Percentiles rank a stretch among this genome's conserved stretches.
Conservation (phyloP, 2,329 filamentous ascomycete genomes). For the Amesomyces nigricolor region DNA sequence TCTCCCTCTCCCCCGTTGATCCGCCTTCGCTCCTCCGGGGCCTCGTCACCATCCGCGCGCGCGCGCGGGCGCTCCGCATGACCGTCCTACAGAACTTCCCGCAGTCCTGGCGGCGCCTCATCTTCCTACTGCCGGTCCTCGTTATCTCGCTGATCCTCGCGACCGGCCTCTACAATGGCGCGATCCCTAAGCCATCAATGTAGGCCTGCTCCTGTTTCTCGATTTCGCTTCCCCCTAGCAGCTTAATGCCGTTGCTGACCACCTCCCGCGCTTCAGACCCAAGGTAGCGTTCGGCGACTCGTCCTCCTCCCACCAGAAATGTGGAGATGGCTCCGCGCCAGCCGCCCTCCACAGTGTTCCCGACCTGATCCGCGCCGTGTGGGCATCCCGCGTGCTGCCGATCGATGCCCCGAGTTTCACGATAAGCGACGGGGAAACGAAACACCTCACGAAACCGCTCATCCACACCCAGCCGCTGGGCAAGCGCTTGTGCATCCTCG, state of each 20-base stretch:
- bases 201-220: constrained; percentile 2
- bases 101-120: constrained; percentile 21
- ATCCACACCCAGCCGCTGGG: constrained; percentile 31
- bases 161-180: constrained; percentile 18
- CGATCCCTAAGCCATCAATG: constrained; percentile 20
- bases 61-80: constrained; percentile 12
- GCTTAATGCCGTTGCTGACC: background rate
- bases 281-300: constrained; percentile 15
- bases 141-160: constrained; percentile 14
- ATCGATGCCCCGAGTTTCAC: constrained; percentile 21
- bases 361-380: constrained; percentile 22
- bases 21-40: background rate
- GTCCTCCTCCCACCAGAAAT: constrained; percentile 6
- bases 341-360: constrained; percentile 14
- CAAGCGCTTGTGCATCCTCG: constrained; percentile 41
- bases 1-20: background rate
- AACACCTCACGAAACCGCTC: constrained; percentile 28
- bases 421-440: constrained; percentile 19
- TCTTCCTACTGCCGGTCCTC: constrained; percentile 17
- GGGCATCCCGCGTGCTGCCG: constrained; percentile 22
- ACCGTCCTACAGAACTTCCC: constrained; percentile 16
- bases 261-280: constrained; percentile 9
- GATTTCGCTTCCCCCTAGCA: background rate
- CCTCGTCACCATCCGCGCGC: background rate
- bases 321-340: background rate